Evolutionary conservation across 768 basidiomycete species (phyloP).

Genomic region (Coprinopsis cinerea): DNA sequence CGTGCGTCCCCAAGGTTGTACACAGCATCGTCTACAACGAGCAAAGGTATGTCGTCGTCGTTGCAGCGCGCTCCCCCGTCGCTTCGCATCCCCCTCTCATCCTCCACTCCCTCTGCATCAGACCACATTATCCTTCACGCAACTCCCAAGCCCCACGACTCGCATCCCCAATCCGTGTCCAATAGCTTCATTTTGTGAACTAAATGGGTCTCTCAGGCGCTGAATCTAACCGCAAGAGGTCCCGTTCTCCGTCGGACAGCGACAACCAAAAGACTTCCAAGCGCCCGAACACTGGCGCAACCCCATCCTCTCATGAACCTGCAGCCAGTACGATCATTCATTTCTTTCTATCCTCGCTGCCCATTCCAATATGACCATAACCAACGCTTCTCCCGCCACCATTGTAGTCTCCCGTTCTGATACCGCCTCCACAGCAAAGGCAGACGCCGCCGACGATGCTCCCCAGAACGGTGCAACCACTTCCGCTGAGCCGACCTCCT

Average conservation of each 20-base stretch:
- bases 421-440: slow-evolving; percentile 33
- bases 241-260: slow-evolving; percentile 78
- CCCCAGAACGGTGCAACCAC: slow-evolving; percentile 40
- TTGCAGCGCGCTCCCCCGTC: slow-evolving; percentile 28
- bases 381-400: slow-evolving; percentile 48
- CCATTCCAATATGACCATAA: slow-evolving; percentile 58
- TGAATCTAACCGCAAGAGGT: slow-evolving; percentile 80
- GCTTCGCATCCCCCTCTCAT: slow-evolving; percentile 58
- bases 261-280: slow-evolving; percentile 78
- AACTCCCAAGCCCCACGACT: slow-evolving; percentile 35
- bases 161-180: slow-evolving; percentile 31
- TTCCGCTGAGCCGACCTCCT: slow-evolving; percentile 46
- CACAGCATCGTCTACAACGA: slow-evolving; percentile 5
- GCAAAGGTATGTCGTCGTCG: slow-evolving; percentile 25
- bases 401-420: slow-evolving; percentile 51
- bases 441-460: slow-evolving; percentile 33
- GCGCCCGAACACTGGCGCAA: slow-evolving; percentile 76
- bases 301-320: slow-evolving; percentile 61
- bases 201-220: slow-evolving; percentile 79
- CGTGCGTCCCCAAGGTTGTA: neutral
- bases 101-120: slow-evolving; percentile 48
- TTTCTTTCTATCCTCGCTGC: slow-evolving; percentile 31
- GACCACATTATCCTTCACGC: slow-evolving; percentile 37
- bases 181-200: slow-evolving; percentile 29
- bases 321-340: slow-evolving; percentile 41